Conservation (phyloP, 768 basidiomycete species). For the Lactarius quietus region DNA sequence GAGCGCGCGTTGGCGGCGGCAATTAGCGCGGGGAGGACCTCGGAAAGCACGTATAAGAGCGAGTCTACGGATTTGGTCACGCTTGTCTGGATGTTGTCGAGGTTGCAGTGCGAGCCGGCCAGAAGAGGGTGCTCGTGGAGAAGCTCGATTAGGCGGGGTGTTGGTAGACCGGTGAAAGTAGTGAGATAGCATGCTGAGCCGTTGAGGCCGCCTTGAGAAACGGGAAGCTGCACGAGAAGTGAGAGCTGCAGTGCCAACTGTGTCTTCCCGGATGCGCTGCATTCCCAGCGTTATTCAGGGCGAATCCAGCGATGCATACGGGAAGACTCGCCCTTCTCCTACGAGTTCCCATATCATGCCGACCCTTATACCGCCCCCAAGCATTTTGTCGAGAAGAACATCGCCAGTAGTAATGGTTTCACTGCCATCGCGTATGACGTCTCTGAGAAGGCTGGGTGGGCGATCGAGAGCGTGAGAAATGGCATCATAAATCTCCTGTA, state of each 20-base stretch:
- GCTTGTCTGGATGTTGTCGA: constrained; percentile 61
- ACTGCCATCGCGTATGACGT: constrained; percentile 36
- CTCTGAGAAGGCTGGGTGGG: constrained; percentile 41
- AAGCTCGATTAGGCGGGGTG: constrained; percentile 65
- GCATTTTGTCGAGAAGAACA: constrained; percentile 53
- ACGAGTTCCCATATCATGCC: constrained; percentile 85
- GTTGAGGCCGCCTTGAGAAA: constrained; percentile 49
- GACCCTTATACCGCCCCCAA: constrained; percentile 77
- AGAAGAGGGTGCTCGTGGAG: constrained; percentile 47
- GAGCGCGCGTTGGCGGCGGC: constrained; percentile 32
- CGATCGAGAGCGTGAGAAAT: constrained; percentile 45
- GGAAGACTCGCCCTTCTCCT: constrained; percentile 71
- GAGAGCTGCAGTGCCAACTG: constrained; percentile 86
- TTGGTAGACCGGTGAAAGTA: constrained; percentile 65
- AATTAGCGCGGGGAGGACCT: constrained; percentile 52
- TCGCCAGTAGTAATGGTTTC: constrained; percentile 75
- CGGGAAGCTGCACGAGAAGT: constrained; percentile 70
- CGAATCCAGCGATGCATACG: neutral
- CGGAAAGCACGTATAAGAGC: constrained; percentile 53
- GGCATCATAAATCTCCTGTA: constrained; percentile 46
- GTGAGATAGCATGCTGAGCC: constrained; percentile 79
- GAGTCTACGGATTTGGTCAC: constrained; percentile 51
- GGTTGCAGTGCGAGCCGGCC: constrained; percentile 40
- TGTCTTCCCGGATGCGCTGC: constrained; percentile 91
- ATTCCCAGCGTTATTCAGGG: neutral